Base-by-base conservation (phyloP, 2,329 filamentous ascomycete species). In the Ophiostoma angusticollis region DNA sequence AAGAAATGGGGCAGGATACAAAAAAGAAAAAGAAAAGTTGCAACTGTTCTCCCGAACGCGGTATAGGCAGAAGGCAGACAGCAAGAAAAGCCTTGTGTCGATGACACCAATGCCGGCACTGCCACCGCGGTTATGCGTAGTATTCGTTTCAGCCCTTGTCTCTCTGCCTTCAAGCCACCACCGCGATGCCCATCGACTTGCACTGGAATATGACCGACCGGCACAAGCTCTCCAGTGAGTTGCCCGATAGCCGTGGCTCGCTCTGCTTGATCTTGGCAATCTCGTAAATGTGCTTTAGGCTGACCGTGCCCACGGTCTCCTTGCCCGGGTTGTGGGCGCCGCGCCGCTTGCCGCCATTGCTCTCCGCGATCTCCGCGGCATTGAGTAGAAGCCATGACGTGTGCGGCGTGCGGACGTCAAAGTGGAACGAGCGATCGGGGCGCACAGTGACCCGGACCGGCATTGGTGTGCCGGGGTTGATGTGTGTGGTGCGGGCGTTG, bases 221-320 rank as follows among this genome's bases (percentile, higher is more conserved):
- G 62, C 81, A 85, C 21, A 89, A 54, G 1, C 79, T 78, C 56
- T 85, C 68, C 38, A 87, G 59, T 34, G 73, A 70, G 51, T 84
- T 56, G 2, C 81, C 83, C 2, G 81, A 84, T 45, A 89, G 60
- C 42, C 84, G 70, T 45, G 78, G 63, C 61, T 91, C 84, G 38
- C 71, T 66, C 49, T 84, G 80, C 72, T 98, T 98, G 55, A 98
- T 93, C 69, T 84, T 87, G 48, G 91, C 91, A 60, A 98, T 96
- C 65, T 96, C 89, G 63, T 86, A 96, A 17, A 98, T 68, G 63
- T 98, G 91, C 68, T 98, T 98, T 54, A 98, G 64, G 52, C 81
- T 91, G 40, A 98, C 72, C 4, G 74, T 80, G 42, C 89, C 91
- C n/a, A 93, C 74, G 7, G 66, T 75, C 50, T 93, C 84, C 44